phyloP scores from a whole-genome alignment of 331 rosid species.

The Malus hybrid region DNA sequence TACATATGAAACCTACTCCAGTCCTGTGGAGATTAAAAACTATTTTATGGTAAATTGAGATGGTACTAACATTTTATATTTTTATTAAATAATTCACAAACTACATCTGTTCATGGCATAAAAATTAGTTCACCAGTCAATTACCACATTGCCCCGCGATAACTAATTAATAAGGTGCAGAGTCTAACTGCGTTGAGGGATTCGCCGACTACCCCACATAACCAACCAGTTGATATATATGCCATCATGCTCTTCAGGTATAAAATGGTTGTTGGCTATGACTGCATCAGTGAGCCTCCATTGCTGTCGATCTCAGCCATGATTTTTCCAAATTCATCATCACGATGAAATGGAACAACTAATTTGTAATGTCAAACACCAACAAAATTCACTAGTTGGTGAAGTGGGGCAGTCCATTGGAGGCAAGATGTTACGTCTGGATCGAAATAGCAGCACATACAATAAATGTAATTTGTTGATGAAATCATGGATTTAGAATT shows the following conservation, averaged over 20 bases:
- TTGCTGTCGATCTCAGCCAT: background rate
- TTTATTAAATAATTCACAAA: no score
- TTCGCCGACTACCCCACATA: conserved; percentile 34
- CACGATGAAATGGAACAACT: conserved; percentile 1
- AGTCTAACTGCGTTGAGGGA: conserved; percentile 18
- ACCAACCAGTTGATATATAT: background rate
- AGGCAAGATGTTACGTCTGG: conserved; percentile 54
- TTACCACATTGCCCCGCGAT: background rate
- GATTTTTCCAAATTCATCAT: conserved; percentile 6
- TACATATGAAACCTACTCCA: background rate
- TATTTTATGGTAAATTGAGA: no score
- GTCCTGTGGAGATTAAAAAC: background rate
- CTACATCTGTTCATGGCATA: background rate
- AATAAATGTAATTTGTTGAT: conserved; percentile 27
- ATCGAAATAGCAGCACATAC: conserved; percentile 17
- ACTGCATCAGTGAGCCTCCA: background rate
- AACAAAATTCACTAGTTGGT: conserved; percentile 31
- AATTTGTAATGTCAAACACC: background rate
- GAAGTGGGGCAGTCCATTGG: conserved; percentile 41
- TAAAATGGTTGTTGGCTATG: conserved; percentile 29
- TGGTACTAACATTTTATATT: no score
- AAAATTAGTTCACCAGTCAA: background rate
- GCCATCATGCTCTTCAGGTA: conserved; percentile 28
- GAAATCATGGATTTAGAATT: background rate
- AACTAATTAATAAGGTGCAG: background rate